Percentiles rank a stretch among this genome's conserved stretches.
Evolutionary conservation across 495 filamentous ascomycete genomes (phyloP).

Genomic region (Usnea hakonensis): DNA sequence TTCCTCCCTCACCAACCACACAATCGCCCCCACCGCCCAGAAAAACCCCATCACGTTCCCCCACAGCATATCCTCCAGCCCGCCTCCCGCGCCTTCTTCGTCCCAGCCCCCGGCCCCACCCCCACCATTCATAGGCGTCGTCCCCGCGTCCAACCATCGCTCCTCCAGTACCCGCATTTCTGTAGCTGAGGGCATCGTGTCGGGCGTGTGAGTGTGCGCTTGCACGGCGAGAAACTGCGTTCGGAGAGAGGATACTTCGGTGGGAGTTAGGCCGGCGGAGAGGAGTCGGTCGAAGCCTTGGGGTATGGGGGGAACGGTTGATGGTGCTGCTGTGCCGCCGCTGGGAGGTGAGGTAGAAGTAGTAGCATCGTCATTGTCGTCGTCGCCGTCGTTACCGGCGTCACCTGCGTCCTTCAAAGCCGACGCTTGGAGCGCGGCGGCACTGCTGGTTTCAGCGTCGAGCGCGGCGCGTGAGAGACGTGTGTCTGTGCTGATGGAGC

Average conservation of each 20-base stretch:
- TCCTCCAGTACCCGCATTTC: slow-evolving; percentile 68
- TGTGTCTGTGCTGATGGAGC: slow-evolving; percentile 67
- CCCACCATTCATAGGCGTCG: slow-evolving; percentile 30
- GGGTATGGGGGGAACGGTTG: slow-evolving; percentile 50
- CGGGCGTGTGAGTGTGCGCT: slow-evolving; percentile 66
- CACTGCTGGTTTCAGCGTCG: slow-evolving; percentile 51
- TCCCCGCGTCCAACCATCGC: slow-evolving; percentile 74
- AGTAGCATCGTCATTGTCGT: slow-evolving; percentile 3
- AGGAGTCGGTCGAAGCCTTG: slow-evolving; percentile 86
- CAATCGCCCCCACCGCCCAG: slow-evolving; percentile 79
- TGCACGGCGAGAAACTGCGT: slow-evolving; percentile 79
- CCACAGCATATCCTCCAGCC: slow-evolving; percentile 77
- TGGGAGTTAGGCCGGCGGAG: slow-evolving; percentile 64
- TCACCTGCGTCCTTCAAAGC: slow-evolving; percentile 4
- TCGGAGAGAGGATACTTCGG: slow-evolving; percentile 74
- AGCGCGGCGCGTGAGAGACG: slow-evolving; percentile 59
- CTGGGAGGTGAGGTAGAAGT: slow-evolving; percentile 7
- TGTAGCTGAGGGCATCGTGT: slow-evolving; percentile 67
- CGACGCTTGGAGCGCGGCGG: slow-evolving; percentile 28
- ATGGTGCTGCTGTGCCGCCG: slow-evolving; percentile 28
- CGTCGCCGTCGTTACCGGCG: not conserved
- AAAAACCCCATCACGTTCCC: slow-evolving; percentile 89
- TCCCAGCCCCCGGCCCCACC: slow-evolving; percentile 40
- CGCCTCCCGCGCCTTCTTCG: slow-evolving; percentile 45
- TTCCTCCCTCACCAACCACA: slow-evolving; percentile 80